A percentile compares a stretch with the other conserved stretches of the same genome.
These are phyloP conservation scores for Larix kaempferi DNA, from an alignment of 75 land plant species.

Conservation along the genomic window DNA sequence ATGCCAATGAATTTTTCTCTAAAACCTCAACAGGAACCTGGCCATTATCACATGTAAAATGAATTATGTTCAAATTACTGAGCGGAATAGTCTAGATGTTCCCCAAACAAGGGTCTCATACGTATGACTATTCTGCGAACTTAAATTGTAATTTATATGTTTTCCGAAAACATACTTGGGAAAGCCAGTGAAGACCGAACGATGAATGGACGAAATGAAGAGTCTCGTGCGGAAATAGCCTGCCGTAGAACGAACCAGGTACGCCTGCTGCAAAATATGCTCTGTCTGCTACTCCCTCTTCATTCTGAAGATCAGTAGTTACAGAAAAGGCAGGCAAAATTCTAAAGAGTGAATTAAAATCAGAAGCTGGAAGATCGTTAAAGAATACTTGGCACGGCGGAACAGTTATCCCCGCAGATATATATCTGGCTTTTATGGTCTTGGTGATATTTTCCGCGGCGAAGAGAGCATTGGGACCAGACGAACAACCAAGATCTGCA, in stretches of 20 bases:
- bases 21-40: constrained; percentile 21
- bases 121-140: too few relatives aligned
- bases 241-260: constrained; percentile 41
- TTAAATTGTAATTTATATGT: too few relatives aligned
- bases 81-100: too few relatives aligned
- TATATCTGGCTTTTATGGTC: too few relatives aligned
- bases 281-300: neutral
- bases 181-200: constrained; percentile 41
- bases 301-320: neutral
- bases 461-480: too few relatives aligned
- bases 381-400: constrained; percentile 44
- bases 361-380: constrained; percentile 56
- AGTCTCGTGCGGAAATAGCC: constrained; percentile 33
- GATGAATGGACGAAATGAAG: constrained; percentile 30
- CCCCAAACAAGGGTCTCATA: too few relatives aligned
- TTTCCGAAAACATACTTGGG: constrained; percentile 13
- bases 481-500: too few relatives aligned
- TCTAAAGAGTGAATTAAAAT: constrained; percentile 60
- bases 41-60: neutral
- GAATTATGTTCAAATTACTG: too few relatives aligned
- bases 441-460: too few relatives aligned
- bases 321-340: constrained; percentile 21
- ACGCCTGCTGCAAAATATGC: constrained; percentile 28
- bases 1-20: neutral
- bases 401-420: neutral